phyloP scores from a whole-genome alignment of 2,329 filamentous ascomycete genomes.

The Pseudophaeomoniella oleicola region DNA sequence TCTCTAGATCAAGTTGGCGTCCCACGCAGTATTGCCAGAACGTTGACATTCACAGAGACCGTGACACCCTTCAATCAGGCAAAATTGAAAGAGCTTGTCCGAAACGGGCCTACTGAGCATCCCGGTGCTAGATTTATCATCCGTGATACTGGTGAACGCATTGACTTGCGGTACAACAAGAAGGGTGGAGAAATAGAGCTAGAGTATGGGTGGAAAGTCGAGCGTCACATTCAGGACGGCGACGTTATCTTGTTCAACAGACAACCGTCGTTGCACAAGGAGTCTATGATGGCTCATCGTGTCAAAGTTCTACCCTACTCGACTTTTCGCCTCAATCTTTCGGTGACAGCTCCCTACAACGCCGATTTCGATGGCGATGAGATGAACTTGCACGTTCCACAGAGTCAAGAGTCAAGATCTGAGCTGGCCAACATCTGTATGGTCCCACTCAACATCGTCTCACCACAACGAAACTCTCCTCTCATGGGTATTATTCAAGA shows the following conservation, averaged over 20 bases:
- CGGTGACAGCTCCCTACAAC: constrained; percentile 97
- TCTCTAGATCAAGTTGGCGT: constrained; percentile 96
- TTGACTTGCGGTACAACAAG: constrained; percentile 88
- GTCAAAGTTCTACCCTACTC: constrained; percentile 98
- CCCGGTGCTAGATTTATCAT: constrained; percentile 96
- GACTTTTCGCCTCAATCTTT: constrained; percentile 93
- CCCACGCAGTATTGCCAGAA: constrained; percentile 80
- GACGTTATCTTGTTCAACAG: constrained; percentile 99
- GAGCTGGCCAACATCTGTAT: constrained; percentile 90
- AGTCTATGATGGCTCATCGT: constrained; percentile 99
- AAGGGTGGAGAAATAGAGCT: constrained; percentile 72
- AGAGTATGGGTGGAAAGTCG: constrained; percentile 97
- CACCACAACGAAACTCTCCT: constrained; percentile 88
- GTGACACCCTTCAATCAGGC: constrained; percentile 97
- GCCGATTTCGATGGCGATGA: constrained; percentile 99
- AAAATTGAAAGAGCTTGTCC: constrained; percentile 75
- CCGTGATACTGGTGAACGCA: constrained; percentile 79
- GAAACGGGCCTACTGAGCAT: constrained; percentile 87
- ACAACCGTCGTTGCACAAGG: constrained; percentile 97
- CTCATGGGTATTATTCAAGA: constrained; percentile 99
- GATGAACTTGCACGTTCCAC: constrained; percentile 99
- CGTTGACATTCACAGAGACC: constrained; percentile 88
- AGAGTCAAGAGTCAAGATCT: constrained; percentile 90
- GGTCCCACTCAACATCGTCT: constrained; percentile 98
- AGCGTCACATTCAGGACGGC: constrained; percentile 87